Base-by-base conservation (phyloP, 139 green algal genomes). In the Edaphochlamys debaryana region DNA sequence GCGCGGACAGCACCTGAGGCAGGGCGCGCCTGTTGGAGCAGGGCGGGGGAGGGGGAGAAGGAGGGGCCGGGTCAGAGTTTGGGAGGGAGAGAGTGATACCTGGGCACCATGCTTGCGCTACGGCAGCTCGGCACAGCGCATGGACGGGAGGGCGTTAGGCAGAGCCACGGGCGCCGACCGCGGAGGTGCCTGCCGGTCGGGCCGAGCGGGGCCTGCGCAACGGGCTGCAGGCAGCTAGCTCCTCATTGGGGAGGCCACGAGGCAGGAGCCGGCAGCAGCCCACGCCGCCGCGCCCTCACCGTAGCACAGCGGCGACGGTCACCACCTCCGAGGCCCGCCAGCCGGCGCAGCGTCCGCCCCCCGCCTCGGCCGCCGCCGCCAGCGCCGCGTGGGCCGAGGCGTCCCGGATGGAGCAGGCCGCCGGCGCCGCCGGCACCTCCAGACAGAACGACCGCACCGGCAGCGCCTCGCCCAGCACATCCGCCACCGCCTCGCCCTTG, bases 251-350 rank as follows among this genome's bases (percentile, higher is more conserved):
- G 15, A 30, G 25, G 20, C 15, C 52, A 62, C 13, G 17, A 62
- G 7, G 17, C 52, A 27, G 4, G 52, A 29, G 4, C 20, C 17
- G 52, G 17, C 20, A 62, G 17, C 56, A 32, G 6, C 25, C 56
- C 56, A 9, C 3, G 25, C 15, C 56, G 19, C n/a, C 56, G 19
- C 3, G 2, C 19, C 48, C 25, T 32, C 52, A 82, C 76, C 76
- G 32, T 8, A 82, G 64, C 32, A 82, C 76, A 38, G 45, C 30
- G 1, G 42, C 27, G 6, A 82, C 9, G 23, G 76, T 32, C 42
- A 66, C 45, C 15, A 82, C 60, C 41, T 82, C 76, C 3, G 19
- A 34, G 32, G 36, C 22, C 23, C 76, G 63, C 76, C 76, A 82
- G 25, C 42, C 63, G 29, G 3, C 27, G 76, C 17, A 54, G 23